Evolutionary conservation across 2,329 filamentous ascomycete genomes (phyloP).

Genomic region (Aspergillus amoenus): DNA sequence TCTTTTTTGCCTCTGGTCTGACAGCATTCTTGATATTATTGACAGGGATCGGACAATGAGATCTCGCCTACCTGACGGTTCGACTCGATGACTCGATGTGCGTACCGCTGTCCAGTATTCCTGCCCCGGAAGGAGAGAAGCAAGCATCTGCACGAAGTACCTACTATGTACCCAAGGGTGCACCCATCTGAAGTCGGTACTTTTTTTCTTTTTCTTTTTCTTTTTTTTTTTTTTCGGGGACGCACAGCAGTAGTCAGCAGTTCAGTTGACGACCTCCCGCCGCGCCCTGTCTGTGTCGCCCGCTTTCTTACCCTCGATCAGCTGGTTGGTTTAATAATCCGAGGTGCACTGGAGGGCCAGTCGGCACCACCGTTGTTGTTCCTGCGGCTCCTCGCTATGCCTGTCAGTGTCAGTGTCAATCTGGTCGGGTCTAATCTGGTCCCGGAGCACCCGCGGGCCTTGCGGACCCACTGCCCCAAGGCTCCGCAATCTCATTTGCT

Average conservation of each 20-base stretch:
- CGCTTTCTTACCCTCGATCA: neutral
- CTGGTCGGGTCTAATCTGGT: neutral
- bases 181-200: neutral
- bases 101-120: neutral
- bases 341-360: neutral
- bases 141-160: too few relatives aligned
- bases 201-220: neutral
- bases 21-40: neutral
- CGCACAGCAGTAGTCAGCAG: neutral
- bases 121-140: neutral
- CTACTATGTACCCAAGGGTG: too few relatives aligned
- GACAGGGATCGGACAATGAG: constrained; percentile 2
- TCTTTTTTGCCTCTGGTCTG: neutral
- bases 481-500: neutral
- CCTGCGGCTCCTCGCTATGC: constrained; percentile 7
- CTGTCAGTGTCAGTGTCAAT: constrained; percentile 1
- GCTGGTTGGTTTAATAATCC: neutral
- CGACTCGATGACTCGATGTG: neutral
- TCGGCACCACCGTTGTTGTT: constrained; percentile 2
- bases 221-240: neutral
- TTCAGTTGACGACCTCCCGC: neutral
- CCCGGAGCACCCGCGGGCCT: neutral
- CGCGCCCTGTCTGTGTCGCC: too few relatives aligned
- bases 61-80: neutral
- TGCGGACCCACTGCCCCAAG: neutral